These are phyloP conservation scores for Cunninghamia lanceolata DNA, from an alignment of 75 land plant genomes.

Conservation along the genomic window DNA sequence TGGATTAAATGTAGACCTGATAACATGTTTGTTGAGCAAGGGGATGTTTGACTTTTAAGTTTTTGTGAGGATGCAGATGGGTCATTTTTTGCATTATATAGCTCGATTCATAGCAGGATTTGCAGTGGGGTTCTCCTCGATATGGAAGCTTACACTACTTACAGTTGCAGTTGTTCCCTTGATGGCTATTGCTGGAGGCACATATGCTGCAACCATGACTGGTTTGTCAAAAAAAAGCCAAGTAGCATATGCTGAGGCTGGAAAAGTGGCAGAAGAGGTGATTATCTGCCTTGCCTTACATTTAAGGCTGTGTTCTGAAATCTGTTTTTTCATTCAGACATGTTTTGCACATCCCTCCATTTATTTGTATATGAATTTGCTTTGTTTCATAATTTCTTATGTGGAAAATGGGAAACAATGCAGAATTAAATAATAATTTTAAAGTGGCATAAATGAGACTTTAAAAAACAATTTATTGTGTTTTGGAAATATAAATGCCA, in stretches of 20 bases:
- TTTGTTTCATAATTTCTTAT: background rate
- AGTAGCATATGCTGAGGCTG: slow-evolving; percentile 64
- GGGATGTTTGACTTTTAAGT: background rate
- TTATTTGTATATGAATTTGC: background rate
- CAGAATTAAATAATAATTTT: background rate
- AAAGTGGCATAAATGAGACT: background rate
- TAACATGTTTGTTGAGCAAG: background rate
- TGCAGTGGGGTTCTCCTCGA: slow-evolving; percentile 59
- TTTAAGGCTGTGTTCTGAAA: background rate
- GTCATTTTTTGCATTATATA: slow-evolving; percentile 52
- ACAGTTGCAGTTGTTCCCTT: slow-evolving; percentile 67
- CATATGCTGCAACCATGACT: slow-evolving; percentile 48
- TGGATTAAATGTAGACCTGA: slow-evolving; percentile 5
- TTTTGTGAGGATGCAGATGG: slow-evolving; percentile 41
- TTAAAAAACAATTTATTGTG: background rate
- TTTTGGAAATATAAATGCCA: background rate
- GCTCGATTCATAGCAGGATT: slow-evolving; percentile 64
- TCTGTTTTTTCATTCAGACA: background rate
- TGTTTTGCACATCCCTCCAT: background rate
- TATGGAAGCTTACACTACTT: slow-evolving; percentile 70
- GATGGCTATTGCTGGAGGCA: slow-evolving; percentile 63
- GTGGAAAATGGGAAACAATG: background rate
- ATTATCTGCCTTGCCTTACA: background rate
- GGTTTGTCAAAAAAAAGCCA: slow-evolving; percentile 50
- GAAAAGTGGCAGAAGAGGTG: slow-evolving; percentile 72